Conservation (phyloP, 305 asterid genomes). For the Solanum chacoense region DNA sequence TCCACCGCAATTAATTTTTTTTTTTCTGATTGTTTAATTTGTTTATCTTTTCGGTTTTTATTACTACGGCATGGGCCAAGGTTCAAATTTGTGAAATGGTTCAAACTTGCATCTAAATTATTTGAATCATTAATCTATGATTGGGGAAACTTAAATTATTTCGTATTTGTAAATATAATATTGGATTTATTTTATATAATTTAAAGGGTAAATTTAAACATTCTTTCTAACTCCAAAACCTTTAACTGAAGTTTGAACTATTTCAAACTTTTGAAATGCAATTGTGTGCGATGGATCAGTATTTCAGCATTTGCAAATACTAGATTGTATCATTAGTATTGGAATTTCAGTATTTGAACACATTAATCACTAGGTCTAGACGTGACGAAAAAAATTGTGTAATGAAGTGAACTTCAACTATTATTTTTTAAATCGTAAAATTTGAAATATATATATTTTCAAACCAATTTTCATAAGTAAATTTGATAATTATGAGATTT, state of each 20-base stretch:
- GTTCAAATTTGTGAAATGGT: not conserved
- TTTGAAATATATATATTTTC: too few relatives aligned
- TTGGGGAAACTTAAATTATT: not conserved
- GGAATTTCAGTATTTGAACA: not conserved
- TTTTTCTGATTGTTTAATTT: not conserved
- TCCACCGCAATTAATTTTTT: rapidly evolving
- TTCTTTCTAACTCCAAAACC: not conserved
- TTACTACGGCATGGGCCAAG: not conserved
- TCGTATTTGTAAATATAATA: too few relatives aligned
- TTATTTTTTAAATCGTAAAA: too few relatives aligned
- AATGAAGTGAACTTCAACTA: too few relatives aligned
- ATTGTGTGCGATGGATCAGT: too few relatives aligned
- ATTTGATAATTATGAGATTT: too few relatives aligned
- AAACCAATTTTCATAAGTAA: too few relatives aligned
- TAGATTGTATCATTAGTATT: not conserved
- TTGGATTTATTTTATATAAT: too few relatives aligned
- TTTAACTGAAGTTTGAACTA: not conserved
- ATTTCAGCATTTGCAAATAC: not conserved
- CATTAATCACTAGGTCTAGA: too few relatives aligned
- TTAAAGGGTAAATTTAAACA: not conserved
- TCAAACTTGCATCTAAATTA: not conserved
- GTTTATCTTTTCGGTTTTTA: too few relatives aligned
- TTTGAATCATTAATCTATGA: not conserved
- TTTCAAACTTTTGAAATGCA: not conserved
- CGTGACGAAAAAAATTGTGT: too few relatives aligned